A percentile compares a stretch with the other conserved stretches of the same genome.
phyloP scores from a whole-genome alignment of 495 filamentous ascomycete species.

The Xylaria telfairii region DNA sequence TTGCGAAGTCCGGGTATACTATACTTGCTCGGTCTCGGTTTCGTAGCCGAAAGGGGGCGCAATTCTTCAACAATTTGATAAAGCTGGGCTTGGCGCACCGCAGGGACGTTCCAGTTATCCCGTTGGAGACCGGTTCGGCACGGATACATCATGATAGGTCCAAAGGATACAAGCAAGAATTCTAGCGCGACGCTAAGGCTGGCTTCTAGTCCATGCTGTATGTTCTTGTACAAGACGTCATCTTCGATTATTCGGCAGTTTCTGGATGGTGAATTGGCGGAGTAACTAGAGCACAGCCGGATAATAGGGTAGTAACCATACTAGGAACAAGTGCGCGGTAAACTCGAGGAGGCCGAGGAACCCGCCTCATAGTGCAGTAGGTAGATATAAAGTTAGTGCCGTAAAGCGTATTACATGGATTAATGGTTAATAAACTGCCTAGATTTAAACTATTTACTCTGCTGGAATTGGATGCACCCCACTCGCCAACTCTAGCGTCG shows the following conservation, averaged over 20 bases:
- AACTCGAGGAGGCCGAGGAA: not conserved
- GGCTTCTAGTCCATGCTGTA: not conserved
- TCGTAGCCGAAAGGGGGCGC: slow-evolving; percentile 1
- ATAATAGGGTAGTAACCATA: not conserved
- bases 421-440: not conserved
- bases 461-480: not conserved
- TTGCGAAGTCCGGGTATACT: not conserved
- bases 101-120: not conserved
- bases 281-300: not conserved
- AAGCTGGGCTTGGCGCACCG: not conserved
- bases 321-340: not conserved
- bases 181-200: slow-evolving; percentile 1
- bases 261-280: not conserved
- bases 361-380: not conserved
- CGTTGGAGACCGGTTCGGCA: too few relatives aligned
- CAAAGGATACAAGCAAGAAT: too few relatives aligned
- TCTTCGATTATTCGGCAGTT: not conserved
- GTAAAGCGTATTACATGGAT: not conserved
- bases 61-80: slow-evolving; percentile 15
- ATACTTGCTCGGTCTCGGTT: slow-evolving; percentile 8
- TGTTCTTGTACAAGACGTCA: not conserved
- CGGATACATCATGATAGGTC: too few relatives aligned
- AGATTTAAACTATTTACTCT: too few relatives aligned
- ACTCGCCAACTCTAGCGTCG: not conserved
- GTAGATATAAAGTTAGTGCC: not conserved